Conservation (phyloP, 495 filamentous ascomycete species). For the Aspergillus egyptiacus region DNA sequence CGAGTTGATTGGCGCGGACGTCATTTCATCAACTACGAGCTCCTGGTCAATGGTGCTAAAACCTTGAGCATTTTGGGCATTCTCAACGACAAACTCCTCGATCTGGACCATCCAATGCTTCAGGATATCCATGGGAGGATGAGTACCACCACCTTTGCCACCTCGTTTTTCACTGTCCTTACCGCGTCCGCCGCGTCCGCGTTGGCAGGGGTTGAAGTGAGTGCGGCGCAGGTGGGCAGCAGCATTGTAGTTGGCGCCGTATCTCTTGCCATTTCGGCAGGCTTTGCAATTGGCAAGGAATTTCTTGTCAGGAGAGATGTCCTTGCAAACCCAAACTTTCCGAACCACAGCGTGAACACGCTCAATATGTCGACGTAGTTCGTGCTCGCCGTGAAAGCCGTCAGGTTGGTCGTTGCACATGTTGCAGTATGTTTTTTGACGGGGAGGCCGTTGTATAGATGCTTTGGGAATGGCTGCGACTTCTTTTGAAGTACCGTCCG, state of each 20-base stretch:
- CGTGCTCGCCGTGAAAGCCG: conserved; percentile 91
- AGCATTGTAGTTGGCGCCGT: conserved; percentile 93
- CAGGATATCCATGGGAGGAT: conserved; percentile 72
- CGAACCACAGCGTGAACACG: conserved; percentile 68
- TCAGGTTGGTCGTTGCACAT: conserved; percentile 72
- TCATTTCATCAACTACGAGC: conserved; percentile 19
- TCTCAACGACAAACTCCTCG: conserved; percentile 41
- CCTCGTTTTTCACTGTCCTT: conserved; percentile 61
- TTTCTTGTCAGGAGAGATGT: conserved; percentile 51
- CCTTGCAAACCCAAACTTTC: conserved; percentile 78
- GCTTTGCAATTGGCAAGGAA: conserved; percentile 84
- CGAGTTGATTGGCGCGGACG: conserved; percentile 5
- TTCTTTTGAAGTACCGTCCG: conserved; percentile 54
- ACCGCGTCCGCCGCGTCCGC: conserved; percentile 48
- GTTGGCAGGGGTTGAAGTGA: conserved; percentile 69
- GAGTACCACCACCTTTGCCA: conserved; percentile 77
- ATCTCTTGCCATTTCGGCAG: conserved; percentile 70
- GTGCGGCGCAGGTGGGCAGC: conserved; percentile 85
- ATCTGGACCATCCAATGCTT: conserved; percentile 80
- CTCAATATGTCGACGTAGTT: conserved; percentile 79
- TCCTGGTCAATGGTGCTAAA: conserved; percentile 16
- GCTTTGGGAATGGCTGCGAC: conserved; percentile 61
- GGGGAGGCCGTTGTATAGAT: conserved; percentile 68
- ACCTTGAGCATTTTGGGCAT: conserved; percentile 23
- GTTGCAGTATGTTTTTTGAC: conserved; percentile 68